phyloP scores from a whole-genome alignment of 1,284 basidiomycete species.

The Ustilago cynodontis region DNA sequence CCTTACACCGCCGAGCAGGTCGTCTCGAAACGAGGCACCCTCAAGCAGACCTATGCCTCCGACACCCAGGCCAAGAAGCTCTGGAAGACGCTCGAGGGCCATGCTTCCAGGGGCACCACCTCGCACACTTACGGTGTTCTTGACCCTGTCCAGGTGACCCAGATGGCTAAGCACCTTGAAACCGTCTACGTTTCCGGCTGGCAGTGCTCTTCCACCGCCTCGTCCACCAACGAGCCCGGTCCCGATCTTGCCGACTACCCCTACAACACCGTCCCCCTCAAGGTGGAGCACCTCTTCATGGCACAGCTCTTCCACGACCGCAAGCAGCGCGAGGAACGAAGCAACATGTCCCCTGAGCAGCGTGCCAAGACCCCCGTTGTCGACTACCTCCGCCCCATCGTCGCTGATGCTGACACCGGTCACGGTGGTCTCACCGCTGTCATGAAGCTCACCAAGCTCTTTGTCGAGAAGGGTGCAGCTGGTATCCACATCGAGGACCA shows the following conservation, averaged over 20 bases:
- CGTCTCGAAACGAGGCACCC: slow-evolving; percentile 90
- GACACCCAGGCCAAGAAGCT: slow-evolving; percentile 89
- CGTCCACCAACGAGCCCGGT: slow-evolving; percentile 69
- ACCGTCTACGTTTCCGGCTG: slow-evolving; percentile 70
- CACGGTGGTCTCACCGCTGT: slow-evolving; percentile 93
- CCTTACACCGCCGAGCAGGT: slow-evolving; percentile 94
- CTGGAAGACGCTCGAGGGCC: slow-evolving; percentile 77
- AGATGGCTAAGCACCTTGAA: slow-evolving; percentile 71
- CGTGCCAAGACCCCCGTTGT: slow-evolving; percentile 70
- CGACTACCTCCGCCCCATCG: slow-evolving; percentile 72
- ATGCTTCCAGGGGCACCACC: slow-evolving; percentile 74
- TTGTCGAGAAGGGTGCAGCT: slow-evolving; percentile 89
- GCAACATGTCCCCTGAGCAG: slow-evolving; percentile 79
- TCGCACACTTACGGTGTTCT: slow-evolving; percentile 97
- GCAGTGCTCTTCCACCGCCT: slow-evolving; percentile 68
- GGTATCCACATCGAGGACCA: slow-evolving; percentile 93
- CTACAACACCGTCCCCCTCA: slow-evolving; percentile 77
- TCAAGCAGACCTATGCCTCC: slow-evolving; percentile 88
- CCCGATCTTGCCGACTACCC: slow-evolving; percentile 74
- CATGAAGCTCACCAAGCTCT: slow-evolving; percentile 94
- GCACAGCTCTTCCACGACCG: slow-evolving; percentile 78
- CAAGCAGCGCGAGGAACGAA: slow-evolving; percentile 73
- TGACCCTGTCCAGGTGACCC: slow-evolving; percentile 89
- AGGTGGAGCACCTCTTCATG: slow-evolving; percentile 77
- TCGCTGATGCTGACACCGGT: slow-evolving; percentile 74